Evolutionary conservation across 1,284 basidiomycete species (phyloP).

Genomic region (Moniliella sp.): DNA sequence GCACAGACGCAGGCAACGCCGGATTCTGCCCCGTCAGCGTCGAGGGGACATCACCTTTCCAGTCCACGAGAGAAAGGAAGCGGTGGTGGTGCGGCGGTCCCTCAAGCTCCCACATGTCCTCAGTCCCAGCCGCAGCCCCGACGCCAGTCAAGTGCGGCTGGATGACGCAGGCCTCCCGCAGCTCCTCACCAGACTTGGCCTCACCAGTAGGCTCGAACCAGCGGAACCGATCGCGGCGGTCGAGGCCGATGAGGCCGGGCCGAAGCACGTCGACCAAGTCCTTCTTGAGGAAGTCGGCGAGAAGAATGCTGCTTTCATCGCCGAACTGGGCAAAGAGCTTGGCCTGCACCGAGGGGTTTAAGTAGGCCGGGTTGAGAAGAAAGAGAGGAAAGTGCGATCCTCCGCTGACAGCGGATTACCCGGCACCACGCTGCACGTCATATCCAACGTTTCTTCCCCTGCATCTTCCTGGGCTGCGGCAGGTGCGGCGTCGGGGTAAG

Average conservation of each 20-base stretch:
- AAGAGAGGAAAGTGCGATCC: slow-evolving; percentile 25
- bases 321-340: slow-evolving; percentile 62
- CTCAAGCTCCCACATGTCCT: slow-evolving; percentile 46
- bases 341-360: slow-evolving; percentile 57
- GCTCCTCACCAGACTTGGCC: slow-evolving; percentile 5
- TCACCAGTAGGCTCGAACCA: slow-evolving; percentile 13
- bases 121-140: slow-evolving; percentile 5
- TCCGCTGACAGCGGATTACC: slow-evolving; percentile 16
- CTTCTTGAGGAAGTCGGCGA: slow-evolving; percentile 18
- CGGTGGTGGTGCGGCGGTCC: slow-evolving; percentile 88
- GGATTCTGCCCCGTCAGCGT: slow-evolving; percentile 2
- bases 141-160: slow-evolving; percentile 13
- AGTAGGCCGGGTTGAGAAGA: slow-evolving; percentile 77
- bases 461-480: no score
- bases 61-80: slow-evolving; percentile 48
- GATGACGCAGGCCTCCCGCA: slow-evolving; percentile 8
- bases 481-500: slow-evolving; percentile 6
- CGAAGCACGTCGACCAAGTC: slow-evolving; percentile 21
- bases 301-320: slow-evolving; percentile 66
- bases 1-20: slow-evolving; percentile 38
- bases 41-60: no score
- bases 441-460: neutral
- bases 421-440: slow-evolving; percentile 15
- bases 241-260: slow-evolving; percentile 35
- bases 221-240: slow-evolving; percentile 42